These are phyloP conservation scores for Podila minutissima DNA, from an alignment of 192 early-diverging fungal species.

Conservation along the genomic window DNA sequence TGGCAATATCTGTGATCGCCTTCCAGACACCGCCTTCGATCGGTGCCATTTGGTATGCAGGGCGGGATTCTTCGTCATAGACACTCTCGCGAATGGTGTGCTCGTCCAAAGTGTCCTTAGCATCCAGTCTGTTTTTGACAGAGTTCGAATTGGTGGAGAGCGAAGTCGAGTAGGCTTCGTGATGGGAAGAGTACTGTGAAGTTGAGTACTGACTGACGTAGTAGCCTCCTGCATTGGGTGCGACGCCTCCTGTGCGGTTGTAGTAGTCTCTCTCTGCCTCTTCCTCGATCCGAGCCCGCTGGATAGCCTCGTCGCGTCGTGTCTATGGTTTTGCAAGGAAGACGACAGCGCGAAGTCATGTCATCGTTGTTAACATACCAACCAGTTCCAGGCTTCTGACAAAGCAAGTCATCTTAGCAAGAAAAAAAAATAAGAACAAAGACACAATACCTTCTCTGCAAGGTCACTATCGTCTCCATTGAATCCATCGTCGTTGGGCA, in stretches of 20 bases:
- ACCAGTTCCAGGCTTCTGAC: no score
- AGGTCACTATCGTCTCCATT: slow-evolving; percentile 43
- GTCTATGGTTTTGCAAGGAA: slow-evolving; percentile 13
- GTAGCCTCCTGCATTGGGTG: slow-evolving; percentile 22
- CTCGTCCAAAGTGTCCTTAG: slow-evolving; percentile 34
- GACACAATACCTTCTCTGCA: slow-evolving; percentile 41
- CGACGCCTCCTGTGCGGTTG: slow-evolving; percentile 18
- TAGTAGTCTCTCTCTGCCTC: slow-evolving; percentile 39
- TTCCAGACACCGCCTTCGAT: slow-evolving; percentile 70
- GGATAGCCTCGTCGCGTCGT: slow-evolving; percentile 19
- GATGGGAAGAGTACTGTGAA: background rate
- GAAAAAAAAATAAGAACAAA: background rate
- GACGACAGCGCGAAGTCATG: no score
- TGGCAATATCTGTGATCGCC: slow-evolving; percentile 62
- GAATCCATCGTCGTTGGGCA: slow-evolving; percentile 68
- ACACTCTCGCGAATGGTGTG: slow-evolving; percentile 63
- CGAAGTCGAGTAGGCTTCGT: background rate
- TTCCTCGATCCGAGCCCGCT: slow-evolving; percentile 10
- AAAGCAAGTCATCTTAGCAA: background rate
- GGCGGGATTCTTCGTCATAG: slow-evolving; percentile 63
- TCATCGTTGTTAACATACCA: no score
- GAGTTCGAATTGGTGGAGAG: background rate
- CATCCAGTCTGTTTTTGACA: background rate
- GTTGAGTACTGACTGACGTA: slow-evolving; percentile 19
- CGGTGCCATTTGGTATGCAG: slow-evolving; percentile 71